These are phyloP conservation scores for Colletotrichum musae DNA, from an alignment of 2,329 filamentous ascomycete genomes.

Conservation along the genomic window DNA sequence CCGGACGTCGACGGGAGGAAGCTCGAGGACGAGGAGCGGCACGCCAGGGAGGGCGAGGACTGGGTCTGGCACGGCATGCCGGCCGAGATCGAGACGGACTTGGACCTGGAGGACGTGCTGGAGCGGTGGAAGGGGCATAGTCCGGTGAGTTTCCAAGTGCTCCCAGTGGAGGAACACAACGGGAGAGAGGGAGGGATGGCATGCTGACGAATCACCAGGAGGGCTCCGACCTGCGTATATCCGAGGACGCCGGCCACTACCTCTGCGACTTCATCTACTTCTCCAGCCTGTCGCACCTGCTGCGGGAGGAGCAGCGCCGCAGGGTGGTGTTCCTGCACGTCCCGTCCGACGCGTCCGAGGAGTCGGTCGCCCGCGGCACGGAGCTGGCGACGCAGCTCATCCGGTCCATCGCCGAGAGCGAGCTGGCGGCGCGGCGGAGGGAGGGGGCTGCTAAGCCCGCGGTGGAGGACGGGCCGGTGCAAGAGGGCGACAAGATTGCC, in stretches of 20 bases:
- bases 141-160: constrained; percentile 56
- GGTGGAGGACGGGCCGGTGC: constrained; percentile 7
- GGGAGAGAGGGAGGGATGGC: neutral
- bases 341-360: constrained; percentile 69
- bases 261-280: constrained; percentile 87
- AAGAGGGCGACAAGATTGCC: constrained; percentile 37
- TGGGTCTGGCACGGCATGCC: constrained; percentile 71
- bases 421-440: constrained; percentile 48
- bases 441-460: neutral
- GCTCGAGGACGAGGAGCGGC: constrained; percentile 63
- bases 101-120: constrained; percentile 72
- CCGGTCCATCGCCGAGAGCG: constrained; percentile 69
- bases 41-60: constrained; percentile 50
- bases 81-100: constrained; percentile 68
- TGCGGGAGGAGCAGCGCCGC: constrained; percentile 60
- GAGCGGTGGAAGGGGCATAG: constrained; percentile 67
- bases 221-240: constrained; percentile 68
- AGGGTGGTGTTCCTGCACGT: constrained; percentile 82
- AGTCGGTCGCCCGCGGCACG: constrained; percentile 63
- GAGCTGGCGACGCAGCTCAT: constrained; percentile 69
- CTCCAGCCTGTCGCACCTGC: constrained; percentile 73
- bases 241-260: constrained; percentile 79
- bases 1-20: constrained; percentile 78
- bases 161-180: no score
- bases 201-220: constrained; percentile 48